Evolutionary conservation across 257 asterid species (phyloP), one percentile per base, ranked within the genome.

Genomic region (Rhazya stricta): DNA sequence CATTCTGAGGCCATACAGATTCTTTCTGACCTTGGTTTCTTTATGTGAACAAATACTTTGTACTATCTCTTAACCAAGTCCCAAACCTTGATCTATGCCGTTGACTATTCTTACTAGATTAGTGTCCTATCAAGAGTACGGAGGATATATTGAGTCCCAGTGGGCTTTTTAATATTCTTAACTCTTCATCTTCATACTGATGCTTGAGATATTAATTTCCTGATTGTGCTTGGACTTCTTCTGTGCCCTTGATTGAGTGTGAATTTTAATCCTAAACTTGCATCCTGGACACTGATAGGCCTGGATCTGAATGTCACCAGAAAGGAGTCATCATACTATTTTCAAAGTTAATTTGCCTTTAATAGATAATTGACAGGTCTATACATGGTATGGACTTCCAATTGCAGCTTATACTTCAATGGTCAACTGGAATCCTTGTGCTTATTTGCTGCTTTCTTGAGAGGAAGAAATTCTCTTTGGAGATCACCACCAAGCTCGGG

Each of bases 321-420:
- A 63, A 73, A 51, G 78, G 54, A 75, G 32, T 36, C 27, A 56
- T 45, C 50, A 45, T 73, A 79, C 66, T 62, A 25, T 79, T 71
- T 84, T 51, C 76, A 77, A 54, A 41, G 80, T 63, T 79, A 77
- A 75, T 83, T 81, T 83, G 67, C 82, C 79, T 76, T 79, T 82
- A 71, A 76, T 77, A 76, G 75, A 74, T 75, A 79, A 80, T 75
- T 87, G 86, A 86, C 84, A 73, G 84, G 81, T 81, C 76, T 74
- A 61, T 74, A 75, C 74, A 69, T 87, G 85, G 78, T 83, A 74
- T 89, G 84, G 85, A 81, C 84, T 88, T 89, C 94, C 87, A 86
- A 87, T 88, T 91, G 93, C 98, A 95, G 99, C 96, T 95, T 81
- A 84, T 91, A 80, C 89, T 95, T 84, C 99, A 95, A 80, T 95